Evolutionary conservation across 805 yeast genomes (phyloP), one percentile per base, ranked within the genome.

Genomic region (Candida quercuum): DNA sequence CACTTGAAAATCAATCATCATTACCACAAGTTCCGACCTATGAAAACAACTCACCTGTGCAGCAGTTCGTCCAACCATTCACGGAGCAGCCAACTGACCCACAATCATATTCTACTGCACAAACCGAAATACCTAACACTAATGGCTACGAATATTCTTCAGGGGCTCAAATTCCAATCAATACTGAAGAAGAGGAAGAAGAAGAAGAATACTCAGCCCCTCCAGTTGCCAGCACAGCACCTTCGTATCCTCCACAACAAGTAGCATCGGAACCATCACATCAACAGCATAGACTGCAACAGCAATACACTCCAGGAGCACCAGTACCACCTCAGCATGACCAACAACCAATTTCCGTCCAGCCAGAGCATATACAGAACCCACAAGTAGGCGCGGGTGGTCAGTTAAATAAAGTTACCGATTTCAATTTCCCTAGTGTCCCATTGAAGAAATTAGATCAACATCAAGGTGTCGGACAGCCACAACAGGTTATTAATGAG

Each of bases 371-470:
- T 23, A 26, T 9, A 14, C 36, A 28, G 17, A 24, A 24, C 13
- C 27, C 27, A 7, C 14, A 24, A 9, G 27, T 11, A 6, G n/a
- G 6, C 13, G n/a, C 27, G 11, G 27, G 13, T 7, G 14, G 14
- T 12, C 27, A 26, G 8, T 22, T 35, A 9, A 42, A 46, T 28
- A 56, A 50, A 31, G 58, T 65, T 16, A 66, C 69, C 1, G 59
- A 59, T 33, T 57, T 57, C 40, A 52, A 63, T 36, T 67, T 67
- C 42, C 72, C 72, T 22, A 58, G 64, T 18, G 71, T 67, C 3
- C 72, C 72, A 3, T 42, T 55, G 11, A 51, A 48, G 15, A 63
- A 54, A 28, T 12, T 39, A 12, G 37, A 34, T 8, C 28, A 11
- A 10, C 41, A 30, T 17, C 32, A 21, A 24, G 28, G 25, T 15